Percentiles rank a stretch among this genome's conserved stretches.
These are phyloP conservation scores for Moelleriella libera DNA, from an alignment of 2,329 filamentous ascomycete species.

Conservation along the genomic window DNA sequence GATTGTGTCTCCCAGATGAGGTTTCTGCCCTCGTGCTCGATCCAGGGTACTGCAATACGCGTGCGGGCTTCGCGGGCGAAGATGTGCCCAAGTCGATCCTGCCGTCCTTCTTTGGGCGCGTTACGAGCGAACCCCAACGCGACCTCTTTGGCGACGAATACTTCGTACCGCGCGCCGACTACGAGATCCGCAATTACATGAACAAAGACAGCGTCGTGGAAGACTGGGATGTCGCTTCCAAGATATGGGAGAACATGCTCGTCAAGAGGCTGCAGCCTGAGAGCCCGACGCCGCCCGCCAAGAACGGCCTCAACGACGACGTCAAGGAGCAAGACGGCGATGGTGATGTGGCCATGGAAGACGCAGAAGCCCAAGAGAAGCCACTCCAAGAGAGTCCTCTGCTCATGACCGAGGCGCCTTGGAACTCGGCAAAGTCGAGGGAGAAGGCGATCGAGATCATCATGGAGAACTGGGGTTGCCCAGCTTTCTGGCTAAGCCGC, in stretches of 20 bases:
- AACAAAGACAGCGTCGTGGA: conserved; percentile 78
- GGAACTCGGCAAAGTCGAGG: conserved; percentile 76
- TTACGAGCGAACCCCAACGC: conserved; percentile 29
- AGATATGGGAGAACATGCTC: conserved; percentile 87
- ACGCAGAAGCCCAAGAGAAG: conserved; percentile 47
- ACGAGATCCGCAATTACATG: conserved; percentile 89
- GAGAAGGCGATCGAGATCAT: conserved; percentile 93
- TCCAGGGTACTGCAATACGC: conserved; percentile 78
- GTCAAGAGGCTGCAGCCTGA: conserved; percentile 75
- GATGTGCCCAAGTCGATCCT: conserved; percentile 90
- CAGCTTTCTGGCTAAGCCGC: conserved; percentile 85
- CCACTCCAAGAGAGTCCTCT: conserved; percentile 79
- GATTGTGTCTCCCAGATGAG: conserved; percentile 51
- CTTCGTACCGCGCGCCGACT: conserved; percentile 58
- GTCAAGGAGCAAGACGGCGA: conserved; percentile 44
- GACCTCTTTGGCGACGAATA: conserved; percentile 83
- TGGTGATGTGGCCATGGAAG: conserved; percentile 47
- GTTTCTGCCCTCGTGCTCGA: conserved; percentile 95
- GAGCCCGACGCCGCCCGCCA: conserved; percentile 52
- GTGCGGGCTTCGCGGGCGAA: conserved; percentile 94
- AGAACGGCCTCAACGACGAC: conserved; percentile 67
- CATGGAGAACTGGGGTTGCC: conserved; percentile 93
- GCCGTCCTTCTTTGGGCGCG: conserved; percentile 72
- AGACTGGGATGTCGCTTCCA: conserved; percentile 86
- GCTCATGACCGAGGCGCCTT: conserved; percentile 85